Base-by-base conservation (phyloP, 208 protist species). In the Trypanosoma lewisi region DNA sequence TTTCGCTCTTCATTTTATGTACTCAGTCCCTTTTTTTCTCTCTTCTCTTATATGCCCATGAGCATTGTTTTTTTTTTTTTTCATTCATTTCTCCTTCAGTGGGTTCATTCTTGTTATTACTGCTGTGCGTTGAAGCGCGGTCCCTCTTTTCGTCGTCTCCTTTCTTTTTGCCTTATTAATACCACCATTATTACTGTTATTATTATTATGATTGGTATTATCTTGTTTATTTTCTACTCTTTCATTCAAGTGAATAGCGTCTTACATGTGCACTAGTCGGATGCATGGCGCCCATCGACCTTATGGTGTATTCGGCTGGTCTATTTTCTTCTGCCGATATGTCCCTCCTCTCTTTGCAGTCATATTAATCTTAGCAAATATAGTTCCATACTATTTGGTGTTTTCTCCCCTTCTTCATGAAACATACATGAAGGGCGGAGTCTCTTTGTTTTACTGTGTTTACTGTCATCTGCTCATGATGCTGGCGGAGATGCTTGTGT, bases 401-500 rank as follows among this genome's bases (percentile, higher is more conserved):
- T 31, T 31, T 50, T 16, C 7, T 36, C 75, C 72, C 0, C 45
- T 64, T 50, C 70, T 92, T 1, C 39, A 51, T 6, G 23, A 53
- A 1, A 50, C 55, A n/a, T 89, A 73, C 59, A 49, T 42, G 25
- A 21, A 42, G 3, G 76, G 77, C 33, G 55, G 58, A 0, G 80
- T 65, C 12, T 82, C 77, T 12, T 80, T 65, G 52, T 37, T 80
- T 8, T 89, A 82, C 49, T 89, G 78, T 63, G 69, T 75, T 61
- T 89, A 88, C 54, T 83, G 73, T 28, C 45, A 77, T 33, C 9
- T 60, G 21, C 34, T 79, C 21, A 89, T 89, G 63, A 4, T 78
- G 2, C 64, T 85, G 36, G 53, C 76, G 8, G 77, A 78, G 61
- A 19, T 67, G 12, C 80, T 89, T 72, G 78, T 93, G 23, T 89